Percentiles rank a stretch among this genome's conserved stretches.
Conservation (phyloP, 106 monocot species). For the Dendrobium officinale region DNA sequence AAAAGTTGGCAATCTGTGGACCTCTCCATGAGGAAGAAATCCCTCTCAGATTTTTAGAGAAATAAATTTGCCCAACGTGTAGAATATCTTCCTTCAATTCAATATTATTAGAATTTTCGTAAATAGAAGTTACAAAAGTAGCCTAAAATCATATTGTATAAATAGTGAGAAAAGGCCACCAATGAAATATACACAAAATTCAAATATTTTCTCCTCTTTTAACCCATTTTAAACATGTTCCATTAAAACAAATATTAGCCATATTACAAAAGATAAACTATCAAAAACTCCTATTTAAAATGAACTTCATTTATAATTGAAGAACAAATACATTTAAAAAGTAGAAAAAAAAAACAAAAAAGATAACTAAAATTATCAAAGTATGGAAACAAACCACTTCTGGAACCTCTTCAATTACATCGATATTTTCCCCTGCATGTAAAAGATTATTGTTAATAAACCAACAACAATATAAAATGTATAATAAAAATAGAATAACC, state of each 20-base stretch:
- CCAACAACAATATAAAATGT: neutral
- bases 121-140: no score
- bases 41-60: no score
- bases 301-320: neutral
- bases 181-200: no score
- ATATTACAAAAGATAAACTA: neutral
- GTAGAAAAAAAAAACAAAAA: neutral
- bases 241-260: no score
- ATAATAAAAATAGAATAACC: neutral
- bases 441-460: neutral
- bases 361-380: neutral
- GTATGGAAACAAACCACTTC: constrained; percentile 5
- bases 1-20: no score
- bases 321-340: neutral
- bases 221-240: no score
- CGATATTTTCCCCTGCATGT: constrained; percentile 4
- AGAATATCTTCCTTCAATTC: no score
- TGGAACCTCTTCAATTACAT: neutral
- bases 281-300: neutral
- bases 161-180: no score
- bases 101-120: no score
- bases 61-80: no score
- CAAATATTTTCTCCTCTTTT: neutral
- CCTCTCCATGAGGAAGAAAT: no score
- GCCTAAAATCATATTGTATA: no score